These are phyloP conservation scores for Amphirosellinia nigrospora DNA, from an alignment of 495 filamentous ascomycete species.

Conservation along the genomic window DNA sequence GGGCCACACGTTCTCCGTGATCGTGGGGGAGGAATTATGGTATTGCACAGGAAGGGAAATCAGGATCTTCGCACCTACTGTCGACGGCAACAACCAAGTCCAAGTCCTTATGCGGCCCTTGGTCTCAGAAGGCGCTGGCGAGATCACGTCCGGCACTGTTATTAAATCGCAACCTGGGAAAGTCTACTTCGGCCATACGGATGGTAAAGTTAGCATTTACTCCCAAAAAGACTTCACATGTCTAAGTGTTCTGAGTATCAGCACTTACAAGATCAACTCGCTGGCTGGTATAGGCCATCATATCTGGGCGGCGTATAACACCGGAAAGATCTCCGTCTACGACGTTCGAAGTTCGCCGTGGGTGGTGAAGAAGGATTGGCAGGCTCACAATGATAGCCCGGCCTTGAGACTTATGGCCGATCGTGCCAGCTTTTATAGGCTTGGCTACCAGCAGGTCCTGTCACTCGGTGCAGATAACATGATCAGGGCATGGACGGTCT, in stretches of 20 bases:
- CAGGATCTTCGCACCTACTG: constrained; percentile 77
- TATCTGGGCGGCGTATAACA: constrained; percentile 94
- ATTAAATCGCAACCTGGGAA: constrained; percentile 76
- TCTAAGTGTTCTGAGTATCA: constrained; percentile 78
- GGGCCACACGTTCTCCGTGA: constrained; percentile 86
- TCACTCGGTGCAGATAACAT: constrained; percentile 87
- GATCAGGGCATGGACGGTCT: constrained; percentile 89
- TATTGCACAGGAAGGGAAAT: constrained; percentile 88
- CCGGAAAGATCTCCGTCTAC: constrained; percentile 94
- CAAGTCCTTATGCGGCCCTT: constrained; percentile 74
- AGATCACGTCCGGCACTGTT: constrained; percentile 85
- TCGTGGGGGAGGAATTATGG: constrained; percentile 82
- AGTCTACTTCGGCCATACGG: constrained; percentile 88
- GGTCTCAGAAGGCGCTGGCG: constrained; percentile 68
- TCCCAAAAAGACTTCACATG: constrained; percentile 76
- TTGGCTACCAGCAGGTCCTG: constrained; percentile 85
- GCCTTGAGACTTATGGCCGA: constrained; percentile 80
- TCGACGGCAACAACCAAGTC: constrained; percentile 68
- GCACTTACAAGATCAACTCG: constrained; percentile 93
- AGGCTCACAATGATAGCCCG: constrained; percentile 77
- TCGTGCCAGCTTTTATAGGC: constrained; percentile 80
- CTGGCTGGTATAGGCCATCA: constrained; percentile 81
- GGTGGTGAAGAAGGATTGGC: constrained; percentile 92
- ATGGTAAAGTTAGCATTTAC: constrained; percentile 94
- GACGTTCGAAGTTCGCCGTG: constrained; percentile 83